Evolutionary conservation across 2,329 filamentous ascomycete genomes (phyloP), one percentile per base, ranked within the genome.

Genomic region (Aspergillus pseudotamarii): DNA sequence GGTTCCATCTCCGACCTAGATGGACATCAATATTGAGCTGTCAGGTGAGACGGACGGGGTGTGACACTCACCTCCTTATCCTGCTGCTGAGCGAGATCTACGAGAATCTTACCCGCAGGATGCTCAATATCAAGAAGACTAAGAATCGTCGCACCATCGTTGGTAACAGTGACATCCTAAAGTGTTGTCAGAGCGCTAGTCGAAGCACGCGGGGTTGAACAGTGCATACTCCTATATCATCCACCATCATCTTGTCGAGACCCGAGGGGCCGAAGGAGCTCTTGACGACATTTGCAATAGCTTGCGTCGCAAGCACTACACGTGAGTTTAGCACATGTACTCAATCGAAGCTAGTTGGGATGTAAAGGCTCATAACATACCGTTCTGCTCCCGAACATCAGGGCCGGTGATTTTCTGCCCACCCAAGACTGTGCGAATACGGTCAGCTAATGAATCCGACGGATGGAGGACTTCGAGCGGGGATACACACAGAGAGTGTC

Each of bases 211-310:
- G 69, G 69, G 71, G 67, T 68, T 64, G 60, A 68, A 66, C 28
- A 64, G 61, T 62, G 73, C 89, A 73, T 87, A 93, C 91, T 76
- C 95, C 95, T 79, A 99, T 98, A 78, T 99, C 95, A 82, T 99
- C 95, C 73, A 99, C 95, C 95, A 99, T 98, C 95, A 99, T 99
- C 88, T 99, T 99, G 80, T 99, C 95, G 70, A 99, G 87, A 56
- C 95, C 95, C 66, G 93, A 97, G 58, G 95, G 95, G 61, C 95
- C 95, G 77, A 99, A 99, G 19, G 95, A 99, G 81, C 92, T 97
- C 85, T 97, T 98, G 80, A 99, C 93, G 64, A 99, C 94, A 88
- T 98, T 99, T 74, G 95, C 91, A 75, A 99, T 98, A 64, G 94
- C 93, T 79, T 97, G 93, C 53, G 95, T 98, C 71, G 95, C 95